These are phyloP conservation scores for Pestalotiopsis sp. DNA, from an alignment of 2,329 filamentous ascomycete species.

Conservation along the genomic window DNA sequence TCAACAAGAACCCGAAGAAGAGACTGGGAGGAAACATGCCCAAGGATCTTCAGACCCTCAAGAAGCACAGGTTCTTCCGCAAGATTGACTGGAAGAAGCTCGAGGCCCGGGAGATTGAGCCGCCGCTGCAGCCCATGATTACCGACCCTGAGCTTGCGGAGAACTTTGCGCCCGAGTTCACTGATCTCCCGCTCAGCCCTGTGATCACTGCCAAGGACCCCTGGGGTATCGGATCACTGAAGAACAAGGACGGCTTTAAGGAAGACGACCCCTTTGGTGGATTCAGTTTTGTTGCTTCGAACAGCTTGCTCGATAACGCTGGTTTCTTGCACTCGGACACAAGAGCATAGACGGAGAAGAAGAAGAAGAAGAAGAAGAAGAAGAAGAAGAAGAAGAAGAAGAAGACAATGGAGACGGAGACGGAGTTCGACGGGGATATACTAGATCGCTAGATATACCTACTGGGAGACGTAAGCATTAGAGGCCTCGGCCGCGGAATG, in stretches of 20 bases:
- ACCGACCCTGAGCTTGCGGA: slow-evolving; percentile 95
- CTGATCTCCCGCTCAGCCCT: slow-evolving; percentile 78
- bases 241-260: slow-evolving; percentile 37
- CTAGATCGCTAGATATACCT: background rate
- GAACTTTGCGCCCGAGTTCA: slow-evolving; percentile 95
- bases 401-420: background rate
- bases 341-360: background rate
- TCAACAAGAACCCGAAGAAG: slow-evolving; percentile 91
- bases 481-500: background rate
- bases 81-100: slow-evolving; percentile 94
- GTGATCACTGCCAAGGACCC: slow-evolving; percentile 49
- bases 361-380: background rate
- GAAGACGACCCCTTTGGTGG: slow-evolving; percentile 60
- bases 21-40: slow-evolving; percentile 86
- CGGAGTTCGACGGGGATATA: background rate
- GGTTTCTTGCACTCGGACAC: slow-evolving; percentile 35
- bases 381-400: background rate
- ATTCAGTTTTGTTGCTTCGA: slow-evolving; percentile 63
- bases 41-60: slow-evolving; percentile 82
- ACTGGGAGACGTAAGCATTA: background rate
- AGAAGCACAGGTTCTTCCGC: slow-evolving; percentile 93
- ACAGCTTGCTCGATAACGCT: slow-evolving; percentile 53
- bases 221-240: slow-evolving; percentile 36
- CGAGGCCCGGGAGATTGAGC: slow-evolving; percentile 76
- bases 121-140: slow-evolving; percentile 90